phyloP scores from a whole-genome alignment of 2,329 filamentous ascomycete species.

The Penicillium decumbens region DNA sequence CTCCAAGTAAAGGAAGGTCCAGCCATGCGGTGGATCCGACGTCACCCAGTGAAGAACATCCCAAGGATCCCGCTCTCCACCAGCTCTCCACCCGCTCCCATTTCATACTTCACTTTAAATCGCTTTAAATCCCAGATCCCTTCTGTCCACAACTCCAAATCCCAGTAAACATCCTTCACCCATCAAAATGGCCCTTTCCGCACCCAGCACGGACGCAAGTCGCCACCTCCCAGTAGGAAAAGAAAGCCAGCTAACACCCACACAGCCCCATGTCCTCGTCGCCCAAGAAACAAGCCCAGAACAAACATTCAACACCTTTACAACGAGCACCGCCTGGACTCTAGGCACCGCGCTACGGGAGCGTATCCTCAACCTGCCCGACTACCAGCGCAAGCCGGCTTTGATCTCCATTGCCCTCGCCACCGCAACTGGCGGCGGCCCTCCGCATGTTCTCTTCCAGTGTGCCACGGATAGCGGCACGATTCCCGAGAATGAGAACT shows the following conservation, averaged over 20 bases:
- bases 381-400: slow-evolving; percentile 34
- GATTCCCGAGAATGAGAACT: slow-evolving; percentile 65
- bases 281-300: slow-evolving; percentile 29
- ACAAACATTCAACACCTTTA: slow-evolving; percentile 37
- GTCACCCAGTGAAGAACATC: slow-evolving; percentile 3
- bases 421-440: slow-evolving; percentile 23
- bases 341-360: slow-evolving; percentile 38
- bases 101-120: not conserved
- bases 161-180: not conserved
- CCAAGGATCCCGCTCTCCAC: not conserved
- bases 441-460: slow-evolving; percentile 64
- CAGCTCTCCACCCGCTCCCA: not conserved
- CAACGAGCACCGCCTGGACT: slow-evolving; percentile 35
- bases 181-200: slow-evolving; percentile 27
- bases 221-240: not conserved
- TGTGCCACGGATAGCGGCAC: slow-evolving; percentile 62
- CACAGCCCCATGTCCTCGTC: slow-evolving; percentile 27
- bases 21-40: slow-evolving; percentile 4
- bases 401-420: slow-evolving; percentile 39
- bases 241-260: not conserved
- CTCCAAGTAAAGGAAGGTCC: slow-evolving; percentile 12
- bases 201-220: slow-evolving; percentile 31
- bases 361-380: slow-evolving; percentile 35
- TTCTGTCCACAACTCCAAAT: not conserved
- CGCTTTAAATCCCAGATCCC: not conserved